phyloP scores from a whole-genome alignment of 306 rosid genomes.

The Psophocarpus tetragonolobus region DNA sequence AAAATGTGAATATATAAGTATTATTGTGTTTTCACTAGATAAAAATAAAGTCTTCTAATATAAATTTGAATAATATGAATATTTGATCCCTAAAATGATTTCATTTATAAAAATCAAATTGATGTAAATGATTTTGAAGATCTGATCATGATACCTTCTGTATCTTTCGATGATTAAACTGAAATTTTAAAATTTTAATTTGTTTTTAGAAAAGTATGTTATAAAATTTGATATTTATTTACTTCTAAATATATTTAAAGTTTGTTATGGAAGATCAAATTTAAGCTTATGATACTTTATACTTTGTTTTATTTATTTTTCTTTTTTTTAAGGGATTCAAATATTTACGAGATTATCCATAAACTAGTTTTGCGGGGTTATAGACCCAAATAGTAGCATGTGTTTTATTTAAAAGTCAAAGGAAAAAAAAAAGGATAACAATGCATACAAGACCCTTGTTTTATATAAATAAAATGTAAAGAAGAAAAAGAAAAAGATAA shows the following conservation, averaged over 20 bases:
- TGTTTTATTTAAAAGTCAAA: too few relatives aligned
- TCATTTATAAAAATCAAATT: neutral
- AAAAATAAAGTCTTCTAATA: neutral
- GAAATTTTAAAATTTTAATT: neutral
- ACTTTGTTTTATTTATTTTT: neutral
- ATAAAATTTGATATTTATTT: neutral
- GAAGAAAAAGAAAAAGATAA: too few relatives aligned
- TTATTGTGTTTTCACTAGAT: too few relatives aligned
- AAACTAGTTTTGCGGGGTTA: too few relatives aligned
- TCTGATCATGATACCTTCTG: neutral
- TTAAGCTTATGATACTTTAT: neutral
- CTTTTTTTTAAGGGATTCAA: neutral
- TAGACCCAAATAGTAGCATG: too few relatives aligned
- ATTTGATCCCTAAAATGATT: neutral
- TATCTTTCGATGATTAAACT: neutral
- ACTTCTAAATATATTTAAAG: neutral
- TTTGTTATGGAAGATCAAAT: neutral
- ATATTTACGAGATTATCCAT: neutral
- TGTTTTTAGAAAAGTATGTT: neutral
- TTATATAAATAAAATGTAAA: too few relatives aligned
- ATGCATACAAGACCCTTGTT: too few relatives aligned
- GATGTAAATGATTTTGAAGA: neutral
- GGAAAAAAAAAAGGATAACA: too few relatives aligned
- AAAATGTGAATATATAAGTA: too few relatives aligned
- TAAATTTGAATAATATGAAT: neutral